Evolutionary conservation across 257 asterid species (phyloP).

Genomic region (Scutellaria barbata): DNA sequence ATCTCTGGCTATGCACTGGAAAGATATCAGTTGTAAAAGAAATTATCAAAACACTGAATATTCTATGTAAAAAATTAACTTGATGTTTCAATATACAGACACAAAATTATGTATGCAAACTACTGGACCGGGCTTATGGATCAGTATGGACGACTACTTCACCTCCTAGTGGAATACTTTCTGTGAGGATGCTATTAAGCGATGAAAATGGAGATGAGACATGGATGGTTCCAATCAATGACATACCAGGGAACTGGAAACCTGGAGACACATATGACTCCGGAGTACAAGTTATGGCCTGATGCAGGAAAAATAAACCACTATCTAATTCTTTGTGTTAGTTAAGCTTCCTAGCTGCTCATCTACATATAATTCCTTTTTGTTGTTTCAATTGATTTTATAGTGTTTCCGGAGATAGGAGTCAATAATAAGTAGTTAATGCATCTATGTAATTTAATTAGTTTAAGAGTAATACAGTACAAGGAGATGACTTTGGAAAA

Average conservation of each 20-base stretch:
- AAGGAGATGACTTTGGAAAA: background rate
- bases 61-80: slow-evolving; percentile 25
- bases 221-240: slow-evolving; percentile 69
- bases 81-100: slow-evolving; percentile 52
- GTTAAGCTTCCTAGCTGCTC: slow-evolving; percentile 13
- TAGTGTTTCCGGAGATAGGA: background rate
- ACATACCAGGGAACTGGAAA: slow-evolving; percentile 77
- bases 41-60: background rate
- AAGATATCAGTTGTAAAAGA: background rate
- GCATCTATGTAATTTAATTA: slow-evolving; percentile 13
- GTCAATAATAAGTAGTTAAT: slow-evolving; percentile 9
- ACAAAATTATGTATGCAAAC: slow-evolving; percentile 60
- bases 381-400: slow-evolving; percentile 20
- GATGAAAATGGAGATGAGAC: slow-evolving; percentile 65
- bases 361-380: background rate
- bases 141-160: slow-evolving; percentile 77
- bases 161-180: slow-evolving; percentile 73
- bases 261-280: slow-evolving; percentile 75
- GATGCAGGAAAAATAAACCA: slow-evolving; percentile 32
- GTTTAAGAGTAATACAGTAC: background rate
- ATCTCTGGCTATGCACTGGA: background rate
- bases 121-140: slow-evolving; percentile 67
- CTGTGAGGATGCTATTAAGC: slow-evolving; percentile 74
- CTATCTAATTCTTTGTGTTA: slow-evolving; percentile 20
- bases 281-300: slow-evolving; percentile 69